Base-by-base conservation (phyloP, 2,329 filamentous ascomycete genomes). In the Fusarium redolens region DNA sequence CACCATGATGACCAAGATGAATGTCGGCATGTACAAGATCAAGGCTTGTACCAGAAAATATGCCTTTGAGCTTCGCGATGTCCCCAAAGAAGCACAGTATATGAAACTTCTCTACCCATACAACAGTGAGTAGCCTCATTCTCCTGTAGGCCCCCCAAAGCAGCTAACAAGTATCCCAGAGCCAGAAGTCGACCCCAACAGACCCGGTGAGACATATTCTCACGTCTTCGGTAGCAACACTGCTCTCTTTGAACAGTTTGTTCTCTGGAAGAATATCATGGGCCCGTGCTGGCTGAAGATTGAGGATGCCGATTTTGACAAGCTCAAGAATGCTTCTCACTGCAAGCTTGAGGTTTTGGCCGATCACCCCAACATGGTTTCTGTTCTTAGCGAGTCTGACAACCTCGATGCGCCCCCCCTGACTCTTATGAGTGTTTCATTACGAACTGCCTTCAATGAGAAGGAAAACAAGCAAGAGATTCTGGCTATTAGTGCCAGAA, bases 201-300 rank as follows among this genome's bases (percentile, higher is more conserved):
- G 92, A 69, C 89, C 86, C 44, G 96, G 96, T 33, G 91, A 97
- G 80, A 98, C 96, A 0, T 99, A 96, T 79, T 98, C 96, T 3
- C 93, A 94, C 73, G 92, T 97, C 30, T 99, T 99, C 75, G 96
- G 97, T 33, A 92, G 93, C 63, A 97, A 96, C 81, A 99, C 96
- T 1, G 91, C 94, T 2, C 87, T 99, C 1, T 99, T 99, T 77
- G 96, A 99, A 82, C 96, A 99, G 77, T 99, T 99, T 79, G 96
- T 99, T 25, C 87, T 99, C 9, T 98, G 95, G 93, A 98, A 98
- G 84, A 97, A 97, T 79, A 93, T 99, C 76, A 99, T 98, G 96
- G 96, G 96, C 3, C 96, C 96, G 35, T 98, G 96, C 81, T 99
- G 96, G 96, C 88, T 99, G 50, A 95, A 92, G 79, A 96, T 99